Conservation (phyloP, 2,329 filamentous ascomycete species). For the Cercospora citrullina region DNA sequence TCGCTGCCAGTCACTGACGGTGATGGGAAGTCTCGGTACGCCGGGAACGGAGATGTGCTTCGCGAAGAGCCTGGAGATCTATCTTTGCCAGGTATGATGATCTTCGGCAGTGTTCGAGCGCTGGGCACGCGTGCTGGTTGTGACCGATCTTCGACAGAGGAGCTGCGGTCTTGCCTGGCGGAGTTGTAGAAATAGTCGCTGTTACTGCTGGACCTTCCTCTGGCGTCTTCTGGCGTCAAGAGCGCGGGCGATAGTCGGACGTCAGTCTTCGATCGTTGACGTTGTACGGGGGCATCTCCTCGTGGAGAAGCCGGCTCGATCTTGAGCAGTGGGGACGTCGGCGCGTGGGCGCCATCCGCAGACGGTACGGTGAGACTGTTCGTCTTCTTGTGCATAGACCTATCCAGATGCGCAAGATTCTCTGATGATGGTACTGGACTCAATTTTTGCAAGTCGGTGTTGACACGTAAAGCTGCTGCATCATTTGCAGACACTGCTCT, state of each 20-base stretch:
- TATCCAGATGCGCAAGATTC: slow-evolving; percentile 18
- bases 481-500: slow-evolving; percentile 64
- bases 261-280: slow-evolving; percentile 16
- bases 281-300: slow-evolving; percentile 14
- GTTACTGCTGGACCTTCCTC: slow-evolving; percentile 1
- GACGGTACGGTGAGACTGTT: slow-evolving; percentile 19
- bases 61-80: slow-evolving; percentile 43
- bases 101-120: slow-evolving; percentile 42
- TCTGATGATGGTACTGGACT: slow-evolving; percentile 21
- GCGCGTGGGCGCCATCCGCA: neutral
- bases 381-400: neutral
- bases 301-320: slow-evolving; percentile 28
- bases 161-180: slow-evolving; percentile 19
- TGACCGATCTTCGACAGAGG: slow-evolving; percentile 18
- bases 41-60: slow-evolving; percentile 64
- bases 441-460: slow-evolving; percentile 37
- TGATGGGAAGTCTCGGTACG: slow-evolving; percentile 55
- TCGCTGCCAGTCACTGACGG: slow-evolving; percentile 43
- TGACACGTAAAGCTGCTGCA: slow-evolving; percentile 49
- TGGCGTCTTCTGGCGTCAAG: slow-evolving; percentile 21
- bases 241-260: slow-evolving; percentile 16
- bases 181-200: slow-evolving; percentile 22
- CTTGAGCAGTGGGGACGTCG: slow-evolving; percentile 18
- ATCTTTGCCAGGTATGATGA: slow-evolving; percentile 42
- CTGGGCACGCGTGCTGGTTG: slow-evolving; percentile 33